Base-by-base conservation (phyloP, 2,329 filamentous ascomycete species). In the Ophiostoma piceae region DNA sequence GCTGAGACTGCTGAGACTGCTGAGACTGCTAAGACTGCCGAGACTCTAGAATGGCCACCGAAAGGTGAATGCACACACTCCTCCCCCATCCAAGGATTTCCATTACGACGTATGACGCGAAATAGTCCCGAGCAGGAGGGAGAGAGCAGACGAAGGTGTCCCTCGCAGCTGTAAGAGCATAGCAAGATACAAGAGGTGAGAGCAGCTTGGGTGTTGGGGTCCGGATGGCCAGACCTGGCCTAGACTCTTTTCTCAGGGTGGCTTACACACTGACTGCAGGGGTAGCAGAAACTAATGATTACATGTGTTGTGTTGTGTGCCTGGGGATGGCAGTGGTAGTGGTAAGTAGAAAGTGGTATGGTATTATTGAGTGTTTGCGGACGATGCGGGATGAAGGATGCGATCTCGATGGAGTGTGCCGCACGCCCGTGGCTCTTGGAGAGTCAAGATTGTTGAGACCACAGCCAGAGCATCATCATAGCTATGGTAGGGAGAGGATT, bases 101-200 rank as follows among this genome's bases (percentile, higher is more conserved):
- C n/a, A 54, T 54, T 57, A 26, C 51, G 51, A 57, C 51, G 51
- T 57, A 57, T 57, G 51, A 26, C 51, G 51, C 51, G 51, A 57
- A 57, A 26, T 57, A 22, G 22, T 26, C 51, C n/a, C 22, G n/a
- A 22, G 51, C 51, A 57, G 2, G 9, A 16, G 51, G 16, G 12
- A n/a, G n/a, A 47, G 43, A 29, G 26, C 35, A 35, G 35, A 6
- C 8, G 8, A 35, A 35, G 43, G 43, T 1, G 19, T 51, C 5
- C 14, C n/a, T 54, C 19, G 51, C 51, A 54, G 51, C n/a, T 26
- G n/a, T 26, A 8, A 26, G 3, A 3, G 51, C 5, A 54, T n/a
- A 54, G n/a, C 8, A 57, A 26, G 51, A 57, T 47, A 47, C 43
- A 47, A 47, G 16, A 47, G 41, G 16, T 43, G 37, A 39, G 37